phyloP scores from a whole-genome alignment of 2,329 filamentous ascomycete genomes.

The Ophiocordyceps sinensis region DNA sequence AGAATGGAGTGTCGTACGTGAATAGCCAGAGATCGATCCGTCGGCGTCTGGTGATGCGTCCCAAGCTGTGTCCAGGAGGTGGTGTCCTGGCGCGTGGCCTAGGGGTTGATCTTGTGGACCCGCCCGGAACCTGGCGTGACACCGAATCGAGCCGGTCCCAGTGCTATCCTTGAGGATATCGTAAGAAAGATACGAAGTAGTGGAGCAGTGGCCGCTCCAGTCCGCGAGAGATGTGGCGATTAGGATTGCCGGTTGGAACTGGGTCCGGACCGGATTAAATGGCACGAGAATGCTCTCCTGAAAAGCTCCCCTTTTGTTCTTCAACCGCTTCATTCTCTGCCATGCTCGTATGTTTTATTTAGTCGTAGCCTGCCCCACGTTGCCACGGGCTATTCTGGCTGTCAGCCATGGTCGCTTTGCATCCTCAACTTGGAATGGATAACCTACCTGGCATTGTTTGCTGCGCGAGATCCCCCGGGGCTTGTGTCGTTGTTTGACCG shows the following conservation, averaged over 20 bases:
- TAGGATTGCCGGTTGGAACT: not conserved
- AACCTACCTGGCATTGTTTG: conserved; percentile 25
- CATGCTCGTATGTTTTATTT: conserved; percentile 5
- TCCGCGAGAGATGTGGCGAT: not conserved
- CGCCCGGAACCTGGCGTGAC: not conserved
- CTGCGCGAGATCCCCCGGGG: conserved; percentile 18
- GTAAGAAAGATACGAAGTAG: not conserved
- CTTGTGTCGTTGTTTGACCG: conserved; percentile 17
- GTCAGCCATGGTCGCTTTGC: conserved; percentile 3
- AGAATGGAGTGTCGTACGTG: not conserved
- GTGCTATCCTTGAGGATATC: not conserved
- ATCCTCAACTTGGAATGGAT: no score
- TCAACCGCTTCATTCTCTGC: not conserved
- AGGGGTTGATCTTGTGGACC: not conserved
- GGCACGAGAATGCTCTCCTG: not conserved
- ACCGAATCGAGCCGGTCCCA: not conserved
- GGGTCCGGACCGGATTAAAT: not conserved
- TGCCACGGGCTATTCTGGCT: conserved; percentile 25
- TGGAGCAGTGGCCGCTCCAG: not conserved
- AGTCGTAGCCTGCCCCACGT: conserved; percentile 29
- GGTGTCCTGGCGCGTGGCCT: no score
- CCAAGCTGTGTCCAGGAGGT: no score
- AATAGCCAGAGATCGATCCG: not conserved
- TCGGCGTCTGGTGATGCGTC: no score
- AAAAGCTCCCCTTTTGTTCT: not conserved